phyloP scores from a whole-genome alignment of 176 grass and related monocot genomes.

The Otatea glauca region DNA sequence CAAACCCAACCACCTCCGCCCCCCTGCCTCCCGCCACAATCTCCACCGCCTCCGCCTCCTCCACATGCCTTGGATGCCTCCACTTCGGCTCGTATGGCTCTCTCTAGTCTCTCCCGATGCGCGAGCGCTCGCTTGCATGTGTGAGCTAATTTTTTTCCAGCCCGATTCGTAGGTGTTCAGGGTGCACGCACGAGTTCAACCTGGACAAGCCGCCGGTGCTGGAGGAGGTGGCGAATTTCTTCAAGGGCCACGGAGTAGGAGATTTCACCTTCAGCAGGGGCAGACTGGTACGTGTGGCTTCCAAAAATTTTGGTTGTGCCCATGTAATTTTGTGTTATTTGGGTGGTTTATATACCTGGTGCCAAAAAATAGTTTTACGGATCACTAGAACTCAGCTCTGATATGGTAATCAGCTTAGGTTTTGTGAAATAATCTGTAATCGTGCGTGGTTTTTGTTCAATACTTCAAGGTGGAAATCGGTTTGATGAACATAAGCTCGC shows the following conservation, averaged over 20 bases:
- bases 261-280: slow-evolving; percentile 86
- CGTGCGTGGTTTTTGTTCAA: background rate
- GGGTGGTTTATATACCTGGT: slow-evolving; percentile 2
- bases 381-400: background rate
- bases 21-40: background rate
- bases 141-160: slow-evolving; percentile 34
- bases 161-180: slow-evolving; percentile 64
- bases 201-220: slow-evolving; percentile 76
- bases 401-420: background rate
- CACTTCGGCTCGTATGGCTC: slow-evolving; percentile 78
- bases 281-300: slow-evolving; percentile 59
- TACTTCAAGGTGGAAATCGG: background rate
- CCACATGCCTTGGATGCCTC: slow-evolving; percentile 67
- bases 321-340: background rate
- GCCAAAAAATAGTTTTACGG: background rate
- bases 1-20: slow-evolving; percentile 15
- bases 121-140: background rate
- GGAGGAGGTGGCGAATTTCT: slow-evolving; percentile 68
- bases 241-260: slow-evolving; percentile 56
- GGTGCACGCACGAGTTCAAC: slow-evolving; percentile 75
- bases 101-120: background rate
- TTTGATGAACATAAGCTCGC: background rate
- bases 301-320: background rate
- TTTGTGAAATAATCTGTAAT: background rate
- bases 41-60: background rate